These are phyloP conservation scores for Boletus tylopilopsis DNA, from an alignment of 768 basidiomycete genomes.

Conservation along the genomic window DNA sequence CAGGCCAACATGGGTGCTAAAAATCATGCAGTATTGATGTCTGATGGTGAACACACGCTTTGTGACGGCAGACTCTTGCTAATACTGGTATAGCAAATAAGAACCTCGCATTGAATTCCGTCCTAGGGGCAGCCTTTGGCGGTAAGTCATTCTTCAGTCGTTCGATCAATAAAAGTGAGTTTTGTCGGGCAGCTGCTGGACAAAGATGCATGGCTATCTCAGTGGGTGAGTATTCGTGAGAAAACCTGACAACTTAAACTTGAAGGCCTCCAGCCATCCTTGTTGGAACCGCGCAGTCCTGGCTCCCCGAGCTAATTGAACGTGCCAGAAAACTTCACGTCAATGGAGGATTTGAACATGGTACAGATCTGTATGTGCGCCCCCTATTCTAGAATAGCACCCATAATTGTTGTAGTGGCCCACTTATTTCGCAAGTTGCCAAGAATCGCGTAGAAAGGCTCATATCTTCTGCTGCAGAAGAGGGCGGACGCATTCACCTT, in stretches of 20 bases:
- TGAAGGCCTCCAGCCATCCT: slow-evolving; percentile 50
- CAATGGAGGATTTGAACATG: slow-evolving; percentile 86
- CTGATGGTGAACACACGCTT: slow-evolving; percentile 61
- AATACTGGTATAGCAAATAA: slow-evolving; percentile 64
- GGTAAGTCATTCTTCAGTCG: slow-evolving; percentile 40
- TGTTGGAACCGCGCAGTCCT: slow-evolving; percentile 73
- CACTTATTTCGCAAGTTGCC: slow-evolving; percentile 78
- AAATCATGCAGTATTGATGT: slow-evolving; percentile 92
- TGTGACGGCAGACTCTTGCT: neutral
- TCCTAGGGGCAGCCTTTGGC: slow-evolving; percentile 92
- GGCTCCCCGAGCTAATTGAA: slow-evolving; percentile 85
- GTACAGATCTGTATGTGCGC: slow-evolving; percentile 66
- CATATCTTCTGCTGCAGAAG: slow-evolving; percentile 67
- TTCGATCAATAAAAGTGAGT: slow-evolving; percentile 19
- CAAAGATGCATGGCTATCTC: slow-evolving; percentile 98
- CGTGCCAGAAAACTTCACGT: slow-evolving; percentile 78
- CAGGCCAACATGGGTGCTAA: slow-evolving; percentile 91
- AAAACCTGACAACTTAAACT: neutral
- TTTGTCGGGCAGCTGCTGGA: slow-evolving; percentile 66
- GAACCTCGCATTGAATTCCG: slow-evolving; percentile 87
- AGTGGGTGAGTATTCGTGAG: slow-evolving; percentile 53
- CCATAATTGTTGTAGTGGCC: slow-evolving; percentile 45
- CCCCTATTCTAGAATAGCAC: neutral
- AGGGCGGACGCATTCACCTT: slow-evolving; percentile 84
- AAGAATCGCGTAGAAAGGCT: slow-evolving; percentile 73